phyloP scores from a whole-genome alignment of 1,284 basidiomycete species.

The Pyrrhoderma noxium region DNA sequence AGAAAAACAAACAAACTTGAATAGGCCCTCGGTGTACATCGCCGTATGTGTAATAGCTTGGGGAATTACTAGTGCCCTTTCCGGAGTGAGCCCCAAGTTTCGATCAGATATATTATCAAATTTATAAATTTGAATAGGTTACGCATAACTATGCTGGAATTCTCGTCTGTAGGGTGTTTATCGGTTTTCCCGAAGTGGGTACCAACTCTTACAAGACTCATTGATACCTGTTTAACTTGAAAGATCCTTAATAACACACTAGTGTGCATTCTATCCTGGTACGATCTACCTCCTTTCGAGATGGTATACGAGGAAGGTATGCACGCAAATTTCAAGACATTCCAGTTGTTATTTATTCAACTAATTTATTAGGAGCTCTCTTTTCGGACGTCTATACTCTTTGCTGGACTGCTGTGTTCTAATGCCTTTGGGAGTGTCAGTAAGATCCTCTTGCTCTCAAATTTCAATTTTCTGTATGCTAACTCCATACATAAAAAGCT shows the following conservation, averaged over 20 bases:
- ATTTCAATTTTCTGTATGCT: slow-evolving; percentile 19
- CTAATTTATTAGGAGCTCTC: slow-evolving; percentile 23
- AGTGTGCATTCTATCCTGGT: slow-evolving; percentile 22
- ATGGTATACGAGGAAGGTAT: slow-evolving; percentile 23
- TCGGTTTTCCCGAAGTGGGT: slow-evolving; percentile 22
- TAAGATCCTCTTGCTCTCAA: slow-evolving; percentile 2
- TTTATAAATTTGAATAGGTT: slow-evolving; percentile 5
- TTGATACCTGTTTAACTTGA: no score
- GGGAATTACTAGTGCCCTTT: slow-evolving; percentile 23
- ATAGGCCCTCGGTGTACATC: slow-evolving; percentile 23
- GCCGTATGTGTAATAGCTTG: slow-evolving; percentile 23
- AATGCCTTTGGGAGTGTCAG: slow-evolving; percentile 36
- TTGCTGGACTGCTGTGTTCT: slow-evolving; percentile 32
- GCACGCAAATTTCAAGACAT: not conserved
- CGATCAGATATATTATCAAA: not conserved
- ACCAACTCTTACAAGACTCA: not conserved
- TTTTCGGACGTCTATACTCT: slow-evolving; percentile 35
- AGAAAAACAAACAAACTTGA: slow-evolving; percentile 18
- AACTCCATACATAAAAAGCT: slow-evolving; percentile 19
- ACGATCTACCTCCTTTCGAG: slow-evolving; percentile 21
- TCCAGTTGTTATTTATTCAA: no score
- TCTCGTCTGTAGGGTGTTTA: slow-evolving; percentile 21
- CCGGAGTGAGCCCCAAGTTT: slow-evolving; percentile 18
- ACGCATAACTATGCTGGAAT: slow-evolving; percentile 24
- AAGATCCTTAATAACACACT: no score